phyloP scores from a whole-genome alignment of 768 basidiomycete genomes.

The Suillus tomentosus region DNA sequence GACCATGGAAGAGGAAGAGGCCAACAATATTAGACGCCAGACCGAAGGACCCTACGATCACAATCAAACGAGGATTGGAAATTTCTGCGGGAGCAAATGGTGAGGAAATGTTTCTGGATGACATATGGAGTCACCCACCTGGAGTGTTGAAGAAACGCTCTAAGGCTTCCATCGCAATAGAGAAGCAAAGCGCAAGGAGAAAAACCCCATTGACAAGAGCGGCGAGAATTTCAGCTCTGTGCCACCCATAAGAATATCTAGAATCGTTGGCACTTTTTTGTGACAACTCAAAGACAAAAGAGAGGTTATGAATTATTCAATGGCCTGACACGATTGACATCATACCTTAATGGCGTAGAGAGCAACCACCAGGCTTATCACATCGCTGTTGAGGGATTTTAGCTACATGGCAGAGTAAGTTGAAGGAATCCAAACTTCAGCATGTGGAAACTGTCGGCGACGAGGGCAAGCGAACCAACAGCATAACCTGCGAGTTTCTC shows the following conservation, averaged over 20 bases:
- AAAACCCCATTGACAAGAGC: slow-evolving; percentile 97
- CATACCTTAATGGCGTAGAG: slow-evolving; percentile 88
- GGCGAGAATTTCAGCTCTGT: slow-evolving; percentile 94
- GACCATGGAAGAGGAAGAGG: slow-evolving; percentile 93
- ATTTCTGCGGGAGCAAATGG: slow-evolving; percentile 58
- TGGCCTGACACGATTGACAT: neutral
- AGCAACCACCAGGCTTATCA: slow-evolving; percentile 92
- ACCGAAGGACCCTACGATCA: slow-evolving; percentile 88
- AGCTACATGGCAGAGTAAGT: slow-evolving; percentile 14
- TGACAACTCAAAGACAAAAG: slow-evolving; percentile 54
- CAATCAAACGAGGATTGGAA: slow-evolving; percentile 83
- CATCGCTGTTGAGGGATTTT: slow-evolving; percentile 65
- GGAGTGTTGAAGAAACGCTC: slow-evolving; percentile 86
- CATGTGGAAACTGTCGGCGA: slow-evolving; percentile 99
- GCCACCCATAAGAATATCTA: slow-evolving; percentile 98
- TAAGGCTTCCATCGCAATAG: slow-evolving; percentile 90
- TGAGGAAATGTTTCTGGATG: neutral
- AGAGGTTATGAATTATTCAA: neutral
- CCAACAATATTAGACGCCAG: slow-evolving; percentile 92
- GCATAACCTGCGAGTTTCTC: slow-evolving; percentile 67
- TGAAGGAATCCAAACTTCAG: slow-evolving; percentile 69
- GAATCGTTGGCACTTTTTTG: slow-evolving; percentile 59
- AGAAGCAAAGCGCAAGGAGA: slow-evolving; percentile 94
- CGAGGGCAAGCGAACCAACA: slow-evolving; percentile 92
- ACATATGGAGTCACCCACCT: slow-evolving; percentile 43